These are phyloP conservation scores for Xylogone sp. DNA, from an alignment of 2,329 filamentous ascomycete species.

Conservation along the genomic window DNA sequence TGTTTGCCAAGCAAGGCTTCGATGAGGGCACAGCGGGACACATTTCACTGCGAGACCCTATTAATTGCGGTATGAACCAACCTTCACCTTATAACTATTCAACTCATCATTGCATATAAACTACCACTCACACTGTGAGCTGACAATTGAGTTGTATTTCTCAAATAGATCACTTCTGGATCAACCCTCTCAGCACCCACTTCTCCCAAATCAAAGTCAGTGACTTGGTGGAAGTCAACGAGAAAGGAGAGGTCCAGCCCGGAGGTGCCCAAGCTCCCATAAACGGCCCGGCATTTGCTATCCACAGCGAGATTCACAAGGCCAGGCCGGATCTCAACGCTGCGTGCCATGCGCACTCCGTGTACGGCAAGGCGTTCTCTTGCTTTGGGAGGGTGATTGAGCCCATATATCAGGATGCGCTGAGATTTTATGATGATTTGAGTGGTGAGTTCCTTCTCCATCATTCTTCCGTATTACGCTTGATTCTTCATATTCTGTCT, in stretches of 20 bases:
- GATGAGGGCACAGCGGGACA: constrained; percentile 37
- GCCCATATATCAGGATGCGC: constrained; percentile 14
- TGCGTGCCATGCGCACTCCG: constrained; percentile 11
- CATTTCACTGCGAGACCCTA: constrained; percentile 28
- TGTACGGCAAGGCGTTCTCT: constrained; percentile 12
- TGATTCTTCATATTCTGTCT: constrained; percentile 31
- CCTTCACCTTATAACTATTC: background rate
- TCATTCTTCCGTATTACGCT: too few relatives aligned
- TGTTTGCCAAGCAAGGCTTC: constrained; percentile 38
- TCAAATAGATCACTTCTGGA: constrained; percentile 12
- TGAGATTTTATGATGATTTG: background rate
- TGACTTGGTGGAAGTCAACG: constrained; percentile 41
- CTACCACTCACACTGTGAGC: too few relatives aligned
- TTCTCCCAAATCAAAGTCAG: constrained; percentile 33
- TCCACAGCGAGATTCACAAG: constrained; percentile 12
- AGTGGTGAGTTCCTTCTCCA: background rate
- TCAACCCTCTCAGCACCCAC: constrained; percentile 22
- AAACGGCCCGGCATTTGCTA: constrained; percentile 13
- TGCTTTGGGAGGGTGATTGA: constrained; percentile 12
- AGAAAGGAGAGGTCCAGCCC: constrained; percentile 37
- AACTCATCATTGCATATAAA: too few relatives aligned
- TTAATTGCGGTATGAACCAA: background rate
- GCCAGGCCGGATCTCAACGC: constrained; percentile 11
- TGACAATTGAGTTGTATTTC: too few relatives aligned
- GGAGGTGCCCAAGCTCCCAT: constrained; percentile 35